phyloP scores from a whole-genome alignment of 2,329 filamentous ascomycete genomes.

The Apiospora pterosperma region DNA sequence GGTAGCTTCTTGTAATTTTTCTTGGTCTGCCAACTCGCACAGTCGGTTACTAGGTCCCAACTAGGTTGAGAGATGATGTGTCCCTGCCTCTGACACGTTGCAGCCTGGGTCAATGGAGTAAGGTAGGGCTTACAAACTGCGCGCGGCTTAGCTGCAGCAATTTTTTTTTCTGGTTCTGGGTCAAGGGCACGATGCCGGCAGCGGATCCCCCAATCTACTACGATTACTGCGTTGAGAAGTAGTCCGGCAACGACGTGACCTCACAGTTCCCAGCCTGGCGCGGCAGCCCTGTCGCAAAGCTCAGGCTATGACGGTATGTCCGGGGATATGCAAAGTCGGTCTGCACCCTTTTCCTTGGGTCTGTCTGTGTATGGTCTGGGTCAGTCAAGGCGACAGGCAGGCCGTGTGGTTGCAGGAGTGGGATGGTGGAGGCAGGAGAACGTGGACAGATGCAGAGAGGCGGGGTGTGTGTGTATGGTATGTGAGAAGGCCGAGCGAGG shows the following conservation, averaged over 20 bases:
- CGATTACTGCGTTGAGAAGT: constrained; percentile 15
- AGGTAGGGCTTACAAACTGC: constrained; percentile 47
- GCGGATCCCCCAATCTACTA: constrained; percentile 27
- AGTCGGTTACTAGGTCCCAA: constrained; percentile 41
- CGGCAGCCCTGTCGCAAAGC: constrained; percentile 33
- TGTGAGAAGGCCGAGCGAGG: constrained; percentile 26
- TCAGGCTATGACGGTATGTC: constrained; percentile 45
- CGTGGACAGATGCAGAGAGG: constrained; percentile 11
- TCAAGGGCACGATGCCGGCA: constrained; percentile 41
- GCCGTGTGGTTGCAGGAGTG: constrained; percentile 8
- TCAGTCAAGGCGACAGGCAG: constrained; percentile 11
- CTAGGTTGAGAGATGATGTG: constrained; percentile 48
- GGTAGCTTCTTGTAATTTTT: constrained; percentile 57
- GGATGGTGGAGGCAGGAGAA: constrained; percentile 8
- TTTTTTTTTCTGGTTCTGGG: constrained; percentile 33
- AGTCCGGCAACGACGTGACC: constrained; percentile 11
- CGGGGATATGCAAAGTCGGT: constrained; percentile 20
- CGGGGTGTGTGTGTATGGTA: constrained; percentile 10
- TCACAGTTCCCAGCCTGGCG: constrained; percentile 9
- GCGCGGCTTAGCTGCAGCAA: constrained; percentile 50
- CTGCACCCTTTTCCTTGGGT: constrained; percentile 11
- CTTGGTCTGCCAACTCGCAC: constrained; percentile 55
- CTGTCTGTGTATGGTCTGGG: constrained; percentile 8
- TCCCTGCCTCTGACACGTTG: constrained; percentile 57
- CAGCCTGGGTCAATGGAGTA: constrained; percentile 30